phyloP scores from a whole-genome alignment of 495 filamentous ascomycete species.

The Penicillium simplicissimum region DNA sequence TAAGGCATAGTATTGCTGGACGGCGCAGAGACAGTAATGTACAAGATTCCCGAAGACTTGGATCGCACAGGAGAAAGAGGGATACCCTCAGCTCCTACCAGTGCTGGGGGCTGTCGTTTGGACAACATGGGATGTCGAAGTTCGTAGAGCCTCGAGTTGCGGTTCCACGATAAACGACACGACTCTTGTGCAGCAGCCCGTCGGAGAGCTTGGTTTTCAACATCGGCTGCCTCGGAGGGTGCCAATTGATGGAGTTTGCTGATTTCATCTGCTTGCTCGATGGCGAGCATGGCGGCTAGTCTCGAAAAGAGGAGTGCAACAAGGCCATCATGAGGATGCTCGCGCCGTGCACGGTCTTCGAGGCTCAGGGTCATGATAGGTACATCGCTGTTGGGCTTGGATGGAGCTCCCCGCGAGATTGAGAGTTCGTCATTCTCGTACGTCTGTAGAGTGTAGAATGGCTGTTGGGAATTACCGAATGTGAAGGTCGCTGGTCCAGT shows the following conservation, averaged over 20 bases:
- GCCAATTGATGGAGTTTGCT: constrained; percentile 44
- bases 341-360: constrained; percentile 56
- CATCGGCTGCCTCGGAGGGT: constrained; percentile 42
- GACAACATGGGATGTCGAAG: constrained; percentile 69
- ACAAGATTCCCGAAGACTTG: constrained; percentile 36
- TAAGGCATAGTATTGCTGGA: constrained; percentile 24
- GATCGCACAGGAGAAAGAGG: constrained; percentile 58
- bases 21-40: constrained; percentile 44
- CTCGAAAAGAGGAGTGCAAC: constrained; percentile 73
- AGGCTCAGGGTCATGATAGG: constrained; percentile 61
- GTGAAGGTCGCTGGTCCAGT: constrained; percentile 39
- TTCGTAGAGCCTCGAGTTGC: constrained; percentile 61
- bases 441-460: constrained; percentile 50
- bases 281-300: constrained; percentile 66
- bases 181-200: constrained; percentile 70
- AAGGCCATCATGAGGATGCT: constrained; percentile 65
- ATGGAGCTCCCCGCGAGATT: constrained; percentile 42
- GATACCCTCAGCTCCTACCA: constrained; percentile 59
- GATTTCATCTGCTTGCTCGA: constrained; percentile 59
- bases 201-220: constrained; percentile 59
- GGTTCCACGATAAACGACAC: constrained; percentile 70
- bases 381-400: constrained; percentile 36
- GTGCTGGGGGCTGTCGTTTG: constrained; percentile 50
- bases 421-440: constrained; percentile 43
- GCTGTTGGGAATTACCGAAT: constrained; percentile 39